Percentiles rank a stretch among this genome's conserved stretches.
Conservation (phyloP, 371 early-diverging fungal species). For the Circinella umbellata region DNA sequence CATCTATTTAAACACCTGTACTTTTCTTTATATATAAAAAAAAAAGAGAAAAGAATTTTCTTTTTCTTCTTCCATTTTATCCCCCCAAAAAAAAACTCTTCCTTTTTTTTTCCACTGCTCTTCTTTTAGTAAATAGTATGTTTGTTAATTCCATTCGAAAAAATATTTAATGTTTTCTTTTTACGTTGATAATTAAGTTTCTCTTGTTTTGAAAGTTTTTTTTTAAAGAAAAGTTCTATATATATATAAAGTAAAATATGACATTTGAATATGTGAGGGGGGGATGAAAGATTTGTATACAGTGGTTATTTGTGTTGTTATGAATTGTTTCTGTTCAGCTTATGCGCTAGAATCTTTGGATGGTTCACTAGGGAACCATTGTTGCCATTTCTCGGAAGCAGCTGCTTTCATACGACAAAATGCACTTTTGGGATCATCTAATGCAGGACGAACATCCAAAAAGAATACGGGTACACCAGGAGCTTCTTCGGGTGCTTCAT, state of each 20-base stretch:
- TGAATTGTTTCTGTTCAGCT: not conserved
- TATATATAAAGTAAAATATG: no score
- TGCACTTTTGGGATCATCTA: slow-evolving; percentile 70
- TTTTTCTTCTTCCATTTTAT: no score
- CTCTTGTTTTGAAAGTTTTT: no score
- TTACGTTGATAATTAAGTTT: not conserved
- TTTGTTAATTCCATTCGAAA: not conserved
- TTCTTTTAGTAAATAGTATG: slow-evolving; percentile 1
- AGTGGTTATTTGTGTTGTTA: not conserved
- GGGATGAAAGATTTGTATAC: not conserved
- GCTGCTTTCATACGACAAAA: slow-evolving; percentile 66
- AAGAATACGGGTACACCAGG: slow-evolving; percentile 77
- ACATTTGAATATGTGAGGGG: not conserved
- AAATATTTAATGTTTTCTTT: not conserved
- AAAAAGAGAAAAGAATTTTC: no score
- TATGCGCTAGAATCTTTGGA: slow-evolving; percentile 11
- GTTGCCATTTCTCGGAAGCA: slow-evolving; percentile 43
- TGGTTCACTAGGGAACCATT: slow-evolving; percentile 39
- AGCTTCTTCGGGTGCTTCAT: slow-evolving; percentile 68
- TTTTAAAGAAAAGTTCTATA: no score
- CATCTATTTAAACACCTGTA: not conserved
- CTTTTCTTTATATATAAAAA: not conserved
- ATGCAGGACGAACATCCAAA: slow-evolving; percentile 83
- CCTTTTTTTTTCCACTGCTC: not conserved
- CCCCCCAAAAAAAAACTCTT: not conserved